Base-by-base conservation (phyloP, 2,329 filamentous ascomycete species). In the Aspergillus sp. region DNA sequence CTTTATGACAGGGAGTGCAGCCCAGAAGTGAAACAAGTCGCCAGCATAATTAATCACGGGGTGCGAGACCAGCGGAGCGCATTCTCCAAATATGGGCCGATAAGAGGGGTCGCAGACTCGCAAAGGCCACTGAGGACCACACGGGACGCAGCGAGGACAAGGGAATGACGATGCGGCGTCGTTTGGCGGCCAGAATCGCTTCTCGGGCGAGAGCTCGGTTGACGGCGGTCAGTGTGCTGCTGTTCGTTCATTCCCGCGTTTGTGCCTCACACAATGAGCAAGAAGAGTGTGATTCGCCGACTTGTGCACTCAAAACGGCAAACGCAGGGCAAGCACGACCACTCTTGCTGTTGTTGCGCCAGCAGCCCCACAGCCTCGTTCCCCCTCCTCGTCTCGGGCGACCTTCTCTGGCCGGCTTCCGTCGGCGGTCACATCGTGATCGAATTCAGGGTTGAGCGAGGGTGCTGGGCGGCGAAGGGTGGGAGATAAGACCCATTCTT, bases 371-470 rank as follows among this genome's bases (percentile, higher is more conserved):
- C 55, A 40, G 27, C 23, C 12, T 35, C 12, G 23, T 21, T 45
- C 33, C 23, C 15, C 43, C 43, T 35, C 41, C 19, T 37, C 33
- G 40, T 43, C 49, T 43, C 21, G 39, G 51, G 43, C 4, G 8
- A 39, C 35, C 27, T 41, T 46, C 35, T 48, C 45, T 43, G 44
- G 52, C 47, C 46, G 54, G 37, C 51, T 56, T 37, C 58, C 65
- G 55, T 70, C 70, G 69, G 62, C 39, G 25, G 60, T 60, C 55
- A 56, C 52, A 59, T 58, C 46, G 17, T 55, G 21, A 37, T 25
- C 23, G 46, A 54, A 48, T 33, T 41, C 47, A 57, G 35, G 58
- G 41, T 31, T 39, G 27, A 41, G 37, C 11, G 33, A 48, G 35
- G 45, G 47, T 15, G 27, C 21, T 35, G 40, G 48, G 40, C 37